Evolutionary conservation across 2,329 filamentous ascomycete genomes (phyloP).

Genomic region (Fusarium metavorans): DNA sequence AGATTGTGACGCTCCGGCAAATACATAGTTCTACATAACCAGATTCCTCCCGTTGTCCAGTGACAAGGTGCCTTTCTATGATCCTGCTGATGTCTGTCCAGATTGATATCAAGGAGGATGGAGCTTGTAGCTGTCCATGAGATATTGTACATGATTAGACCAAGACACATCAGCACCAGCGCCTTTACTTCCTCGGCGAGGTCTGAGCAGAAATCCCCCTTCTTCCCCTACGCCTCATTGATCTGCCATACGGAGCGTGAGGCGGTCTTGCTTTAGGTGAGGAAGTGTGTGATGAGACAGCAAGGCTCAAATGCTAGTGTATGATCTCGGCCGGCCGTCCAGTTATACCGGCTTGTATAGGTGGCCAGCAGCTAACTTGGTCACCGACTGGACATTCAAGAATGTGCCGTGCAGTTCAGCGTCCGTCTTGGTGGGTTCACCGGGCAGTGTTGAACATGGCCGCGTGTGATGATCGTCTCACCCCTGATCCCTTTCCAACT

Average conservation of each 20-base stretch:
- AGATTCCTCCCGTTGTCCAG: background rate
- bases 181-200: background rate
- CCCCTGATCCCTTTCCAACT: slow-evolving; percentile 44
- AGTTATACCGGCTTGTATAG: background rate
- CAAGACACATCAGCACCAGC: background rate
- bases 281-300: background rate
- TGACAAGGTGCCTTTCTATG: background rate
- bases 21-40: background rate
- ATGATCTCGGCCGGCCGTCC: background rate
- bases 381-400: too few relatives aligned
- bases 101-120: background rate
- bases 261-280: background rate
- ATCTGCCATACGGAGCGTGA: background rate
- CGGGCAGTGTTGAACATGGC: background rate
- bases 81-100: background rate
- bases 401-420: background rate
- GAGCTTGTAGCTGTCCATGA: background rate
- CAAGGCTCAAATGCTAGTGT: background rate
- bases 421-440: background rate
- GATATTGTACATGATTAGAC: background rate
- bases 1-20: background rate
- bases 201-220: background rate
- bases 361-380: background rate
- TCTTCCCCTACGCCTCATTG: background rate
- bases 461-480: slow-evolving; percentile 7